phyloP scores from a whole-genome alignment of 305 asterid species.

The Andrographis paniculata region DNA sequence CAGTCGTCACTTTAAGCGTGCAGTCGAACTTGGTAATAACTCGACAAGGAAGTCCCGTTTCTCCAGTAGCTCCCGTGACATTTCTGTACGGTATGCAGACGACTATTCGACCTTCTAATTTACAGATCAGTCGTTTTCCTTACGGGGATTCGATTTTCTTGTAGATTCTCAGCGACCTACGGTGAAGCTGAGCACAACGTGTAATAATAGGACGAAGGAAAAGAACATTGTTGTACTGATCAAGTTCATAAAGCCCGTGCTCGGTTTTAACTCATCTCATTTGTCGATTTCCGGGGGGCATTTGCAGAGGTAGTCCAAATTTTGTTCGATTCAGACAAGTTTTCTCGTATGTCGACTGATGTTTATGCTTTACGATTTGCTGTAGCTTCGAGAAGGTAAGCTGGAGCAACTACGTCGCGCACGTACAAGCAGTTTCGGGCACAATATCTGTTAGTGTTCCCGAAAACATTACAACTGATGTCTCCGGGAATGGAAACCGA shows the following conservation, averaged over 20 bases:
- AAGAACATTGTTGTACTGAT: constrained; percentile 45
- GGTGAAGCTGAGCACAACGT: constrained; percentile 72
- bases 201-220: constrained; percentile 53
- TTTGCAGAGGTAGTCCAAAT: constrained; percentile 48
- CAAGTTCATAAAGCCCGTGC: constrained; percentile 75
- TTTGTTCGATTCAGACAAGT: not conserved
- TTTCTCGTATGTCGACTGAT: constrained; percentile 3
- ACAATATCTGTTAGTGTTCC: constrained; percentile 52
- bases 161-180: constrained; percentile 71
- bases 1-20: constrained; percentile 63
- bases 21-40: constrained; percentile 46
- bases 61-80: constrained; percentile 68
- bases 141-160: constrained; percentile 10
- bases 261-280: constrained; percentile 73
- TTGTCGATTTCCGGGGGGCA: constrained; percentile 59
- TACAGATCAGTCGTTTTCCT: not conserved
- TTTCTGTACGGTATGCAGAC: constrained; percentile 76
- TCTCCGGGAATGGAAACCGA: constrained; percentile 68
- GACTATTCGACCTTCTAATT: not conserved
- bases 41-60: constrained; percentile 75
- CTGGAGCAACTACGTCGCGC: constrained; percentile 42
- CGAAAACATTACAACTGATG: constrained; percentile 74
- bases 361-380: constrained; percentile 16
- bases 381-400: constrained; percentile 62
- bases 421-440: constrained; percentile 38